A percentile compares a stretch with the other conserved stretches of the same genome.
phyloP scores from a whole-genome alignment of 2,329 filamentous ascomycete species.

The Didymella exigua region DNA sequence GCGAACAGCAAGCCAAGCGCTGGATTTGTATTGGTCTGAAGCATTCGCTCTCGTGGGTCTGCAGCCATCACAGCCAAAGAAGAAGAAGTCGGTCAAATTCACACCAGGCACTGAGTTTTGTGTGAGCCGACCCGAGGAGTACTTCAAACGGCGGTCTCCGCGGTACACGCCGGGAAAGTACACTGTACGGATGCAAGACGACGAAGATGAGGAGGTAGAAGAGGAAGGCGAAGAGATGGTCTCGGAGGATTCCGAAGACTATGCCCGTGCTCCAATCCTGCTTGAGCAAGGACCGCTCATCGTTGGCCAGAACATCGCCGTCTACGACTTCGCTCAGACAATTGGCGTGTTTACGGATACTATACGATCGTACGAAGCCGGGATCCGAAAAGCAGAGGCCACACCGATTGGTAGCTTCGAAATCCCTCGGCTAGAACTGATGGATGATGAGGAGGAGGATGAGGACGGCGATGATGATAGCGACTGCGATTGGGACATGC shows the following conservation, averaged over 20 bases:
- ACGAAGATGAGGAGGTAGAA: conserved; percentile 7
- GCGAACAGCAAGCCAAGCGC: conserved; percentile 33
- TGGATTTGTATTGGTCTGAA: conserved; percentile 36
- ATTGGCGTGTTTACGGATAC: conserved; percentile 8
- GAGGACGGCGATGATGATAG: conserved; percentile 19
- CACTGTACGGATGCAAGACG: conserved; percentile 8
- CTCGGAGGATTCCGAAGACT: conserved; percentile 31
- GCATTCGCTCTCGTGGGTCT: conserved; percentile 9
- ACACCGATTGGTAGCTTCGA: conserved; percentile 14
- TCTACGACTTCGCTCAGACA: conserved; percentile 5
- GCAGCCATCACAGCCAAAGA: conserved; percentile 6
- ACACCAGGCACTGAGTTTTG: conserved; percentile 29
- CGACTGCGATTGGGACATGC: conserved; percentile 33
- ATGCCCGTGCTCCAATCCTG: conserved; percentile 15
- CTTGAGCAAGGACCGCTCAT: conserved; percentile 1
- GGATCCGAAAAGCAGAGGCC: conserved; percentile 5
- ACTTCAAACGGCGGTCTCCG: conserved; percentile 34
- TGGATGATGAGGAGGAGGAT: conserved; percentile 8
- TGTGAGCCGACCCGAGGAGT: conserved; percentile 28
- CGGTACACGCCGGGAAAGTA: conserved; percentile 42
- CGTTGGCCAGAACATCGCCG: not conserved
- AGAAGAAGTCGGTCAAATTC: conserved; percentile 25
- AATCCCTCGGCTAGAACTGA: not conserved
- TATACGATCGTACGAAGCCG: conserved; percentile 7
- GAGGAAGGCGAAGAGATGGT: conserved; percentile 17